These are phyloP conservation scores for Sporisorium scitamineum DNA, from an alignment of 1,284 basidiomycete species.

Conservation along the genomic window DNA sequence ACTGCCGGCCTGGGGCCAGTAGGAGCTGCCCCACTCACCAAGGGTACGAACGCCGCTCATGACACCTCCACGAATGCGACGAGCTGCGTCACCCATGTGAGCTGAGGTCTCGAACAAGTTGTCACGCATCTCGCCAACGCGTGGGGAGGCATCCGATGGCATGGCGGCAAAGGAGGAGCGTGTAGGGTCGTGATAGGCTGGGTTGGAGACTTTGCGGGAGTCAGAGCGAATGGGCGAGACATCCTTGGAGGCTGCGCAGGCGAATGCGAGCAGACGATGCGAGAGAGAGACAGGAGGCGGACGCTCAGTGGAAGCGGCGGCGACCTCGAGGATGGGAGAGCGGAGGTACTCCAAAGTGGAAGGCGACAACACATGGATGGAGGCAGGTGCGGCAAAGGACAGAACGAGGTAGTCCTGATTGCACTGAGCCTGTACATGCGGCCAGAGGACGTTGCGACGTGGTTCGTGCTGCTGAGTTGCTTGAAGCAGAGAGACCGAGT, in stretches of 20 bases:
- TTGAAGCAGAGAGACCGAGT: neutral
- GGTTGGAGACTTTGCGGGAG: constrained; percentile 12
- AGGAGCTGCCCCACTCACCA: constrained; percentile 49
- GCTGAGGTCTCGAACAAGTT: constrained; percentile 49
- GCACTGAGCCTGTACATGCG: constrained; percentile 26
- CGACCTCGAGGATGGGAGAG: constrained; percentile 20
- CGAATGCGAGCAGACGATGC: constrained; percentile 36
- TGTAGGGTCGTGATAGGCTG: constrained; percentile 18
- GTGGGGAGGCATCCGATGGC: constrained; percentile 14
- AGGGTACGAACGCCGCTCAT: constrained; percentile 46
- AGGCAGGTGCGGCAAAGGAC: constrained; percentile 35
- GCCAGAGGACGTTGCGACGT: constrained; percentile 11
- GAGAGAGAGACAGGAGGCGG: constrained; percentile 37
- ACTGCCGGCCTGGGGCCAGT: constrained; percentile 39
- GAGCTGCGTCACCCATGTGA: constrained; percentile 44
- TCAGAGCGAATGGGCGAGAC: constrained; percentile 27
- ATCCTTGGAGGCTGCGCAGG: constrained; percentile 8
- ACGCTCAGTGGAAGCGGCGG: constrained; percentile 8
- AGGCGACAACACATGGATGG: constrained; percentile 40
- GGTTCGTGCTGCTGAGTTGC: neutral
- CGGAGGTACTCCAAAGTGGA: constrained; percentile 25
- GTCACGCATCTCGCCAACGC: constrained; percentile 47
- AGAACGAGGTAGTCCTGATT: constrained; percentile 35
- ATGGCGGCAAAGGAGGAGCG: constrained; percentile 3
- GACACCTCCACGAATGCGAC: constrained; percentile 47